Percentiles rank a stretch among this genome's conserved stretches.
Evolutionary conservation across 1,284 basidiomycete genomes (phyloP).

Genomic region (Ustilago xerochloae): DNA sequence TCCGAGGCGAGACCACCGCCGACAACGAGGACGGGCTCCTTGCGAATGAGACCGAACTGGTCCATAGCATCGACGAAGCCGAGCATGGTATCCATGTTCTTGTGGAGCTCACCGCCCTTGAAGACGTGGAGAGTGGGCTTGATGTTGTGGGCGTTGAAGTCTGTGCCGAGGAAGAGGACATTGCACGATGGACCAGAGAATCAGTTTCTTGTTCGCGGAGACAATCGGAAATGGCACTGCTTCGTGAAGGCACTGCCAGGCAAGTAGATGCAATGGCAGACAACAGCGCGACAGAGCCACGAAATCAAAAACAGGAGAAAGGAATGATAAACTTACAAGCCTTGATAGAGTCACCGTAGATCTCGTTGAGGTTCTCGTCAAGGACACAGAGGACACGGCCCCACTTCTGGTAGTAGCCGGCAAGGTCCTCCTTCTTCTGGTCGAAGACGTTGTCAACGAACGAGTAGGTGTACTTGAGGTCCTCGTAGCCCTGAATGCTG

Average conservation of each 20-base stretch:
- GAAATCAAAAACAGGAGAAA: not conserved
- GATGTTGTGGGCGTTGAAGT: slow-evolving; percentile 70
- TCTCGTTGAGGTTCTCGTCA: slow-evolving; percentile 68
- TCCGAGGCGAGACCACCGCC: slow-evolving; percentile 70
- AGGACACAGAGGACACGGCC: slow-evolving; percentile 70
- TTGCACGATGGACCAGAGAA: not conserved
- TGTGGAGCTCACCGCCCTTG: slow-evolving; percentile 71
- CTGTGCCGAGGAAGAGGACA: too few relatives aligned
- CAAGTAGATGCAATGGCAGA: not conserved
- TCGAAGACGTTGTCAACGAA: slow-evolving; percentile 70
- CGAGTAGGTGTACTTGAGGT: slow-evolving; percentile 68
- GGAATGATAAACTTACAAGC: slow-evolving; percentile 42
- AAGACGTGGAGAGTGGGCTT: slow-evolving; percentile 70
- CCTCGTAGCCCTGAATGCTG: slow-evolving; percentile 56
- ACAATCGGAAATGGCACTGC: not conserved
- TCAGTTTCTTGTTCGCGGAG: not conserved
- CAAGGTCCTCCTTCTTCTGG: slow-evolving; percentile 68
- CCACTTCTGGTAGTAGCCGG: slow-evolving; percentile 70
- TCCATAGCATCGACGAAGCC: slow-evolving; percentile 71
- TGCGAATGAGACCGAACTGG: slow-evolving; percentile 70
- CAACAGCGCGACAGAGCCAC: not conserved
- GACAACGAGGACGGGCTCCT: slow-evolving; percentile 70
- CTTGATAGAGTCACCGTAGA: slow-evolving; percentile 65
- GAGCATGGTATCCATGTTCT: slow-evolving; percentile 70
- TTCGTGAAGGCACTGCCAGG: not conserved